A percentile compares a stretch with the other conserved stretches of the same genome.
Conservation (phyloP, 805 yeast genomes). For the Candida germanica region DNA sequence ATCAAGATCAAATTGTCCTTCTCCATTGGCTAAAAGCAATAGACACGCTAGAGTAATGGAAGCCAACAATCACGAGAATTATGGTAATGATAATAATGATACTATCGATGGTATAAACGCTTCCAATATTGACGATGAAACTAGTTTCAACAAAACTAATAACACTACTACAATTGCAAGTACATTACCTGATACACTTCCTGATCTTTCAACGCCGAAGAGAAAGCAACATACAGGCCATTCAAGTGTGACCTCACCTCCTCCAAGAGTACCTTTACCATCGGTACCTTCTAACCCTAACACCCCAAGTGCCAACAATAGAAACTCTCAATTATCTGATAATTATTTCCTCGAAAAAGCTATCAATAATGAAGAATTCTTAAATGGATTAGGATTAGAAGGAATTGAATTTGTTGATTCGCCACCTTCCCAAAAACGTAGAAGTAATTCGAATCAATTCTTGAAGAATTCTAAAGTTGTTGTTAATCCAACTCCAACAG, state of each 20-base stretch:
- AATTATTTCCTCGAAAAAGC: conserved; percentile 12
- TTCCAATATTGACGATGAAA: conserved; percentile 8
- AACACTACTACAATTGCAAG: conserved; percentile 5
- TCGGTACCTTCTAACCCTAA: conserved; percentile 7
- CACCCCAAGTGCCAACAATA: conserved; percentile 10
- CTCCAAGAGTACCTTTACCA: conserved; percentile 34
- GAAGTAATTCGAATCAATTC: conserved; percentile 3
- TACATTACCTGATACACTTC: conserved; percentile 7
- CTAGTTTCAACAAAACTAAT: conserved; percentile 1
- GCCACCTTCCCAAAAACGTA: conserved; percentile 8
- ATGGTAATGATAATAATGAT: conserved; percentile 6
- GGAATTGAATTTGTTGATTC: conserved; percentile 27
- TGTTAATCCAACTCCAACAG: conserved; percentile 28
- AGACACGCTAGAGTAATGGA: conserved; percentile 46
- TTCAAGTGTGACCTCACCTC: conserved; percentile 29
- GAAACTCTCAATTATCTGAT: conserved; percentile 5
- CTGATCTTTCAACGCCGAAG: conserved; percentile 16
- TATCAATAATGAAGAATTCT: conserved; percentile 18
- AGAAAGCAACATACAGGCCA: conserved; percentile 6
- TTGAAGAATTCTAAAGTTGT: conserved; percentile 9
- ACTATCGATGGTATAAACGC: neutral
- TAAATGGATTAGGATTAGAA: conserved; percentile 39
- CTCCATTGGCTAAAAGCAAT: conserved; percentile 42
- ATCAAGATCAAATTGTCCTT: conserved; percentile 27
- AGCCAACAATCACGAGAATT: conserved; percentile 21